phyloP scores from a whole-genome alignment of 768 basidiomycete species.

The Paxillus rubicundulus region DNA sequence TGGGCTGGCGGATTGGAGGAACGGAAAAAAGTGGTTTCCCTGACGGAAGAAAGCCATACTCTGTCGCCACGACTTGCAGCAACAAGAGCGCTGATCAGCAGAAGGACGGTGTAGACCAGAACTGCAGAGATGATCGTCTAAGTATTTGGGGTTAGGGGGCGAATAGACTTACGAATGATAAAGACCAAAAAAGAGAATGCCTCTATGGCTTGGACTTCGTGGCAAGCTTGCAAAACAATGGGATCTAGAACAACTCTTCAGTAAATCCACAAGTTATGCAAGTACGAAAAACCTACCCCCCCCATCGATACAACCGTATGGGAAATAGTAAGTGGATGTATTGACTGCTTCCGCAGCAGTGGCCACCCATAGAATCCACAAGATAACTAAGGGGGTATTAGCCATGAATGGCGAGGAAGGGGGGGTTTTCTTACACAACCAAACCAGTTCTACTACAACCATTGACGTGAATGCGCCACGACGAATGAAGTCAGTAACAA shows the following conservation, averaged over 20 bases:
- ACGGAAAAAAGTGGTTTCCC: constrained; percentile 22
- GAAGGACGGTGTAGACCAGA: constrained; percentile 25
- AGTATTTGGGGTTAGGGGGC: neutral
- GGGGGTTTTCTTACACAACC: constrained; percentile 31
- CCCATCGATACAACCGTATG: constrained; percentile 8
- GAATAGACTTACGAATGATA: constrained; percentile 27
- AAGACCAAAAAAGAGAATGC: constrained; percentile 40
- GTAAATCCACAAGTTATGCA: neutral
- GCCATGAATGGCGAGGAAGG: neutral
- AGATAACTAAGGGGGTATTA: constrained; percentile 19
- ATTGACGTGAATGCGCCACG: constrained; percentile 39
- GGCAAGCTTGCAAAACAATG: constrained; percentile 18
- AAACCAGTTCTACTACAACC: constrained; percentile 36
- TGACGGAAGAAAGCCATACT: constrained; percentile 36
- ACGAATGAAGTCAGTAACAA: constrained; percentile 34
- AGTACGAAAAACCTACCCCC: constrained; percentile 4
- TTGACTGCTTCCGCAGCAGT: constrained; percentile 29
- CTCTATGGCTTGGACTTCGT: constrained; percentile 29
- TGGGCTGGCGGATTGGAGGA: constrained; percentile 7
- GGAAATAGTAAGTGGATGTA: constrained; percentile 1
- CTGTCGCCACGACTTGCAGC: constrained; percentile 27
- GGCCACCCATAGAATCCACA: constrained; percentile 42
- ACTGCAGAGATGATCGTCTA: constrained; percentile 25
- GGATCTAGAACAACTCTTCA: constrained; percentile 9
- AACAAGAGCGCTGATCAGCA: constrained; percentile 26